Evolutionary conservation across 1,139 yeast species (phyloP), one percentile per base, ranked within the genome.

Genomic region (Meyerozyma sp.): DNA sequence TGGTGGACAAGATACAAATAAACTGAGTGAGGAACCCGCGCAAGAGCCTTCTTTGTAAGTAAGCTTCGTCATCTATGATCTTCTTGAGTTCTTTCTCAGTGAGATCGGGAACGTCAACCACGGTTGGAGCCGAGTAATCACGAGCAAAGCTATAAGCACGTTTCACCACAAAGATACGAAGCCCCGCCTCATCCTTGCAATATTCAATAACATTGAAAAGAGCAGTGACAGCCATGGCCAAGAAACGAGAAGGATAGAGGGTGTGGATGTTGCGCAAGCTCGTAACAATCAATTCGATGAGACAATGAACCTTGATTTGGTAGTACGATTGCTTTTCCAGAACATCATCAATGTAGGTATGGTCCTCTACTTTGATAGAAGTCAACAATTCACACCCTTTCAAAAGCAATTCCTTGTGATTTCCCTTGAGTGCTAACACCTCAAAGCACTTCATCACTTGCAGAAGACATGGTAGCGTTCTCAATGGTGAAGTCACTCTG

Each of bases 381-480:
- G 73, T 56, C 25, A 87, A 57, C 32, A 84, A 55, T 56, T 89
- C 96, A 57, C 86, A 81, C 13, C 79, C 65, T 50, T 84, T 82
- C 45, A 90, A 62, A 42, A 87, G 77, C 46, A 89, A 63, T 62
- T 89, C 96, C 56, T 88, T 88, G 10, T 91, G 81, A 56, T 86
- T 88, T 8, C 96, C 96, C 45, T 73, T 53, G 40, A 63, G 63
- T 0, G 91, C 81, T 47, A 90, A 67, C 20, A 76, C 61, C 46
- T 77, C 78, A 57, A 84, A 84, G 8, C 84, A 64, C 48, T 71
- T 71, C 55, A 81, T 57, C 6, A 79, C 57, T 39, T 54, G 62
- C 49, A 60, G 58, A 11, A 65, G 60, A 42, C 70, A 57, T 3
- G 77, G 77, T 5, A 66, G 63, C 3, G 44, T 28, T 38, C 75